Base-by-base conservation (phyloP, 139 green algal genomes). In the Asterochloris sp. region DNA sequence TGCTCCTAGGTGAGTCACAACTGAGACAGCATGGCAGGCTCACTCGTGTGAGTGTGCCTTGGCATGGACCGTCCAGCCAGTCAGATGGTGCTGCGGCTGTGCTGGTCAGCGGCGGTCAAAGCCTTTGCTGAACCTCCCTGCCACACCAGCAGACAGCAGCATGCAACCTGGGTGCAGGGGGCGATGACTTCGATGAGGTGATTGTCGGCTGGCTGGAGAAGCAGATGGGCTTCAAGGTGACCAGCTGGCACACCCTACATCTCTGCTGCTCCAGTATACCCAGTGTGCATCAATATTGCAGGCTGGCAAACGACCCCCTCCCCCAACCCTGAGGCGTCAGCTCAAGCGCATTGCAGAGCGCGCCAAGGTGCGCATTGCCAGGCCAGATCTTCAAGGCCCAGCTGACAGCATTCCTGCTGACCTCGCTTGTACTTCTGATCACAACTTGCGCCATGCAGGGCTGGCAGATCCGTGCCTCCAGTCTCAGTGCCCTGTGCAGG, bases 171-270 rank as follows among this genome's bases (percentile, higher is more conserved):
- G 12, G 21, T 82, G 74, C 79, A 87, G 84, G 95, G 12, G 95
- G 95, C 8, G 95, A 97, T 74, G 95, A 98, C 83, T 97, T 91
- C 88, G 94, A 97, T 71, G 85, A 86, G 14, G 87, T 82, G 12
- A 92, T 98, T 26, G 82, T 91, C 62, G 15, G 85, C 13, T 96
- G 91, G 90, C 80, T 98, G 10, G 64, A 83, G 15, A 62, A 79
- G 2, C 73, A 91, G 13, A 54, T 54, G 38, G 38, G 38, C 38
- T 54, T 54, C 38, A 54, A 54, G 38, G 38, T 54, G 38, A 54
- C 4, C 38, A 54, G 38, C 38, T 54, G 38, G 38, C 38, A 54
- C 38, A 54, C 38, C 6, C 4, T 54, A 54, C 38, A 54, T 6
- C 38, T 54, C 6, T 54, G 38, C 38, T 54, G 38, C 38, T 54